A percentile compares a stretch with the other conserved stretches of the same genome.
These are phyloP conservation scores for Leccinum solheimii DNA, from an alignment of 1,284 basidiomycete species.

Conservation along the genomic window DNA sequence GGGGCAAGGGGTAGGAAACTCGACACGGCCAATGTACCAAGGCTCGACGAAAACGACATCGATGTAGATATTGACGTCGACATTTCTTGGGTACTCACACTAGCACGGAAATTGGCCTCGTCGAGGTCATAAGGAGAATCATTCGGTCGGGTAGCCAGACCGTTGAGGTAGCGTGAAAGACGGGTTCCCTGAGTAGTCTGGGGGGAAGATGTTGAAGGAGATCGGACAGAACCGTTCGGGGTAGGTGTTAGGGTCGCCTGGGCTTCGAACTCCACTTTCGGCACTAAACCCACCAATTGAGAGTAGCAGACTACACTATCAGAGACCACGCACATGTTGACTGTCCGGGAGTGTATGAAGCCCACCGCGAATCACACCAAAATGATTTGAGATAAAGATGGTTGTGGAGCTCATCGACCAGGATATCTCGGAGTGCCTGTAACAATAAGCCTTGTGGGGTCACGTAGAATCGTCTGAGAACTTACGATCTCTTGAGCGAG, in stretches of 20 bases:
- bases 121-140: slow-evolving; percentile 77
- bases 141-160: slow-evolving; percentile 74
- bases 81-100: slow-evolving; percentile 28
- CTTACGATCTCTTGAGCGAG: slow-evolving; percentile 83
- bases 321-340: slow-evolving; percentile 56
- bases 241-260: slow-evolving; percentile 36
- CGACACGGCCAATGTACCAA: slow-evolving; percentile 20
- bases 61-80: slow-evolving; percentile 32
- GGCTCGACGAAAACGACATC: slow-evolving; percentile 29
- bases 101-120: slow-evolving; percentile 47
- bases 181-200: slow-evolving; percentile 41
- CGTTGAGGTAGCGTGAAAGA: slow-evolving; percentile 66
- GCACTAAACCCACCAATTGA: slow-evolving; percentile 42
- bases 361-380: slow-evolving; percentile 95
- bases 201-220: slow-evolving; percentile 38
- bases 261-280: slow-evolving; percentile 59
- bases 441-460: slow-evolving; percentile 17
- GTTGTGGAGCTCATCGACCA: slow-evolving; percentile 94
- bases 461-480: slow-evolving; percentile 9
- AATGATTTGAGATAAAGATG: slow-evolving; percentile 98
- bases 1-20: slow-evolving; percentile 18
- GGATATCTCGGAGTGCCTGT: slow-evolving; percentile 86
- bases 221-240: slow-evolving; percentile 31
- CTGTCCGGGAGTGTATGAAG: slow-evolving; percentile 81
- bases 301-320: slow-evolving; percentile 2